Evolutionary conservation across 139 green algal species (phyloP), one percentile per base, ranked within the genome.

Genomic region (Chlamydomonas sp.): DNA sequence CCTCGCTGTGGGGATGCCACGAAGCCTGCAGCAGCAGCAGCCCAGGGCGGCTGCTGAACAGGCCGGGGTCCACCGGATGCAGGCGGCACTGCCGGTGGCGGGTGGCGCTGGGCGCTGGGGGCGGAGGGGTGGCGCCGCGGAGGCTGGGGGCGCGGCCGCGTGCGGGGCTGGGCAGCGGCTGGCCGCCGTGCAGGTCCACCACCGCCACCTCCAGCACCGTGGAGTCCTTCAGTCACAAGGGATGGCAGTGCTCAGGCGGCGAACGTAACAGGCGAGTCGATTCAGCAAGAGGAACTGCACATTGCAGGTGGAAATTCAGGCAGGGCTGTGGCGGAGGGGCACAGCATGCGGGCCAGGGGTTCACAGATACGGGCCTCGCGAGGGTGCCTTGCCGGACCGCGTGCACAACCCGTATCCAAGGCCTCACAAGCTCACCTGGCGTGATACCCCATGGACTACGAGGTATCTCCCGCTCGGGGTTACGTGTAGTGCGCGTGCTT

Each of bases 1-100:
- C 67, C 71, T 92, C 89, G 77, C 89, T 92, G 85, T 92, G 83
- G 3, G 90, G 79, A 78, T 92, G 90, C 90, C 86, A 92, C n/a
- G 74, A 67, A 1, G 67, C 79, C 90, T 92, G 90, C 4, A 58
- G 18, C 6, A 90, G 73, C 2, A 73, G 12, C 57, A 91, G 78
- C 16, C 88, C 88, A 5, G 83, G 83, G 62, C 88, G 12, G 82
- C 88, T 88, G 49, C 69, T 62, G 63, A 91, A 91, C 20, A 91
- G 82, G 49, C 78, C 66, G 5, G 85, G 81, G 62, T 91, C 88
- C 16, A 91, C 82, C 2, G 18, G n/a, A 12, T 86, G 88, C 77
- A 85, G 59, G 8, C 61, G 31, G 82, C 88, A 91, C 82, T 79
- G 62, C 63, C 79, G 82, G 15, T 78, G 62, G 31, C 78, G 80